phyloP scores from a whole-genome alignment of 208 protist species.

The Leishmania aethiopica region DNA sequence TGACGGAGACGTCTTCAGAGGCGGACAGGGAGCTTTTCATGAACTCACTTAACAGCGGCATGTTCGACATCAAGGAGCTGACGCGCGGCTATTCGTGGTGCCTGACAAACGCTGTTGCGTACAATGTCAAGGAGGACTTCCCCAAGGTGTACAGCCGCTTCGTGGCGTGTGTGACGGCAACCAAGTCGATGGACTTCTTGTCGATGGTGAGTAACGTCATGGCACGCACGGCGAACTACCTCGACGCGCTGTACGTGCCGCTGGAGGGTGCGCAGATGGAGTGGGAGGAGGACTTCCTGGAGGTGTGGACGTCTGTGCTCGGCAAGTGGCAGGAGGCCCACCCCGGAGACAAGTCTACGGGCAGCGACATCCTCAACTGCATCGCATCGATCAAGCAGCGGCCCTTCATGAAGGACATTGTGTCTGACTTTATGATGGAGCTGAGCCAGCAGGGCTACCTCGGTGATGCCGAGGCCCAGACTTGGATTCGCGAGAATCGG shows the following conservation, averaged over 20 bases:
- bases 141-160: conserved; percentile 74
- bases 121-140: conserved; percentile 67
- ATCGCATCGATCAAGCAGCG: conserved; percentile 54
- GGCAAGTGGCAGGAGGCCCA: conserved; percentile 38
- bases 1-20: conserved; percentile 45
- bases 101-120: conserved; percentile 66
- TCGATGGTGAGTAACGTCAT: conserved; percentile 70
- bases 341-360: conserved; percentile 15
- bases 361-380: conserved; percentile 52
- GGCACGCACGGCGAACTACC: conserved; percentile 81
- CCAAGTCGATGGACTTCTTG: conserved; percentile 54
- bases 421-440: conserved; percentile 75
- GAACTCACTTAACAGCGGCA: conserved; percentile 43
- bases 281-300: conserved; percentile 84
- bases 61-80: conserved; percentile 65
- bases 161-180: conserved; percentile 39
- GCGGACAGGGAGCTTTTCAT: conserved; percentile 56
- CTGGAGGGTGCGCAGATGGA: conserved; percentile 47
- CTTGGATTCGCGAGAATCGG: conserved; percentile 32
- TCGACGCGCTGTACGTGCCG: conserved; percentile 67
- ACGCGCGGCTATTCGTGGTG: conserved; percentile 79
- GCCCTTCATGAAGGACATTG: conserved; percentile 72
- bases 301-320: conserved; percentile 65
- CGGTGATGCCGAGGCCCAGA: conserved; percentile 12
- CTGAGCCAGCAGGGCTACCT: conserved; percentile 46